Conservation (phyloP, 345 rosid species). For the Euphorbia tirucalli region DNA sequence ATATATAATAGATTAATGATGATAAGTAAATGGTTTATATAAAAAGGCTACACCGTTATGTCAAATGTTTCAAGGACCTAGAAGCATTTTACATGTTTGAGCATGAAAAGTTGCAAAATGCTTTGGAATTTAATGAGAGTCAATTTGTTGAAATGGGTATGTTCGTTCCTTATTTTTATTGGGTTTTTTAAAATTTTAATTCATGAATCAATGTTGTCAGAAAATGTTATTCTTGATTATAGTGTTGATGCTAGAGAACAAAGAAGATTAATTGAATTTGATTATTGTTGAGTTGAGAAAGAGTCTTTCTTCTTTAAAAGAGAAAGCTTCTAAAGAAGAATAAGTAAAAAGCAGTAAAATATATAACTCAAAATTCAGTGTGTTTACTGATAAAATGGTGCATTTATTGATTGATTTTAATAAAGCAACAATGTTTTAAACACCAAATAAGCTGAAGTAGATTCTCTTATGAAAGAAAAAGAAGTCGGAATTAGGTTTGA, state of each 20-base stretch:
- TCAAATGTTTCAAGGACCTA: conserved; percentile 94
- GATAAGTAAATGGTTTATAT: conserved; percentile 89
- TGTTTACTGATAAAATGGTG: conserved; percentile 5
- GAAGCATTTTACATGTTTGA: conserved; percentile 79
- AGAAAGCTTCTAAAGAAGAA: conserved; percentile 80
- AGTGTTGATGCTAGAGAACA: conserved; percentile 71
- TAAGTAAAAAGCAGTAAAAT: conserved; percentile 65
- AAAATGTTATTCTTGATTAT: conserved; percentile 30
- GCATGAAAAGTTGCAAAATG: conserved; percentile 71
- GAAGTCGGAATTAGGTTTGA: conserved; percentile 64
- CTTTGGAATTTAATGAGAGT: conserved; percentile 62
- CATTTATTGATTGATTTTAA: conserved; percentile 2
- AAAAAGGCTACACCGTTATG: conserved; percentile 81
- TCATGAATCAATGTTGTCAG: neutral
- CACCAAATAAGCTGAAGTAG: conserved; percentile 56
- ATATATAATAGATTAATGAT: no score
- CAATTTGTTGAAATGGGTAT: conserved; percentile 81
- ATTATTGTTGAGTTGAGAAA: conserved; percentile 80
- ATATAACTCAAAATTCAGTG: conserved; percentile 2
- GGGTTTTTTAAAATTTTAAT: neutral
- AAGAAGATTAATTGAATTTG: conserved; percentile 85
- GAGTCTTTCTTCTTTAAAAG: conserved; percentile 68
- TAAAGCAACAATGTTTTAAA: conserved; percentile 13
- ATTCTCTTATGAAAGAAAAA: conserved; percentile 78
- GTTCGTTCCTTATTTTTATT: conserved; percentile 1